Evolutionary conservation across 139 green algal species (phyloP).

Genomic region (Closterium sp.): DNA sequence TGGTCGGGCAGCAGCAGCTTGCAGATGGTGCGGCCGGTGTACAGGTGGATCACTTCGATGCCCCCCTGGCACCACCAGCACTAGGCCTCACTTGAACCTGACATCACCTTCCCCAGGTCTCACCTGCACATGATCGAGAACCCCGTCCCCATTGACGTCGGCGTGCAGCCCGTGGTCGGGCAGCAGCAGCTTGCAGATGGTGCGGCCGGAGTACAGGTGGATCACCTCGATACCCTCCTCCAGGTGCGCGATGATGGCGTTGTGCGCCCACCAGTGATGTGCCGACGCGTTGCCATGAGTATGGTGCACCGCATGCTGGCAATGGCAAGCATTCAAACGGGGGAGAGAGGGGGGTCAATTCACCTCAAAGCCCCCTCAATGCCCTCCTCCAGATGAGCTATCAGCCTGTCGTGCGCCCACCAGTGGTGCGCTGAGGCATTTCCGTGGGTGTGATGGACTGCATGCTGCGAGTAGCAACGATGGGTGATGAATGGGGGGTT

Average conservation of each 20-base stretch:
- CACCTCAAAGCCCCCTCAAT: too few species aligned
- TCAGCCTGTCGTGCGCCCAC: neutral
- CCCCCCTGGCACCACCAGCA: slow-evolving; percentile 67
- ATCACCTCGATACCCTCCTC: slow-evolving; percentile 88
- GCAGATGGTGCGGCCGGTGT: slow-evolving; percentile 66
- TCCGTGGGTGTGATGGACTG: neutral
- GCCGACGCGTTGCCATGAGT: slow-evolving; percentile 28
- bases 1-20: slow-evolving; percentile 71
- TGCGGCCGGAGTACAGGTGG: slow-evolving; percentile 79
- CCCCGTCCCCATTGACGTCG: slow-evolving; percentile 93
- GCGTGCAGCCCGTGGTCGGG: slow-evolving; percentile 72
- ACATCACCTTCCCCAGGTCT: neutral
- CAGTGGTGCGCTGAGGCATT: neutral
- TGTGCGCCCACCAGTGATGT: slow-evolving; percentile 58
- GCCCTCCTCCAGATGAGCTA: neutral
- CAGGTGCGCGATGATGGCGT: slow-evolving; percentile 89
- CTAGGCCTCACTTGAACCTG: neutral
- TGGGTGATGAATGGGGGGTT: too few species aligned
- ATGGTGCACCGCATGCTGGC: neutral
- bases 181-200: slow-evolving; percentile 74
- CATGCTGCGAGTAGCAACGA: neutral
- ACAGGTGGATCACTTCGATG: slow-evolving; percentile 88
- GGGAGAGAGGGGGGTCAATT: too few species aligned
- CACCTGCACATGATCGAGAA: slow-evolving; percentile 85
- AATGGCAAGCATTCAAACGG: too few species aligned